Conservation (phyloP, 805 yeast genomes). For the Kuraishia hungarica region DNA sequence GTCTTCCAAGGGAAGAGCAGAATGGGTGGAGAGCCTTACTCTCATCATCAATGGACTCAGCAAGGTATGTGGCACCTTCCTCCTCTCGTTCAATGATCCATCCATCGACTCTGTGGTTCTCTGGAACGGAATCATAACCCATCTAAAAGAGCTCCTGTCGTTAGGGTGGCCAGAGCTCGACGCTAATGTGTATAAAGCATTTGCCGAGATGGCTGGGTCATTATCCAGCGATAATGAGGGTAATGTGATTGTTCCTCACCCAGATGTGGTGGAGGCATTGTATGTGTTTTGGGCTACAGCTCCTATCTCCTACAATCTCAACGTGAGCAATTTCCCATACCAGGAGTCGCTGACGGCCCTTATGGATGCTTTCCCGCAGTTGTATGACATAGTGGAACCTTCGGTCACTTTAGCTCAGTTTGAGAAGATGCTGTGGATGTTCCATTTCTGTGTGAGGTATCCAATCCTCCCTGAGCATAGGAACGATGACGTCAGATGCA, state of each 20-base stretch:
- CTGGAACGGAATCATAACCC: constrained; percentile 53
- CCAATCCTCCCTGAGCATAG: constrained; percentile 58
- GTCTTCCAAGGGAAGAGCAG: constrained; percentile 10
- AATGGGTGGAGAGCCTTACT: constrained; percentile 54
- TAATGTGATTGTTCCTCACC: constrained; percentile 3
- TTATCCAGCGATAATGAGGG: constrained; percentile 12
- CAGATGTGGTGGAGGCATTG: constrained; percentile 27
- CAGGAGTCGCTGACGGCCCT: constrained; percentile 55
- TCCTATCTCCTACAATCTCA: constrained; percentile 34
- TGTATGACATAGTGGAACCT: constrained; percentile 29
- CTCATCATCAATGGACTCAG: constrained; percentile 60
- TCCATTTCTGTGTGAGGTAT: constrained; percentile 61
- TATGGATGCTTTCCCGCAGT: constrained; percentile 40
- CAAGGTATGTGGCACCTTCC: constrained; percentile 47
- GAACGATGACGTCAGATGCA: constrained; percentile 45
- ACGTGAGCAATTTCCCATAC: constrained; percentile 25
- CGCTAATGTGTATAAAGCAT: constrained; percentile 43
- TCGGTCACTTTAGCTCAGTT: constrained; percentile 27
- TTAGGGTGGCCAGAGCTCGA: constrained; percentile 42
- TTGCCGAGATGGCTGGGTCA: constrained; percentile 35
- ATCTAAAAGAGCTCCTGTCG: constrained; percentile 31
- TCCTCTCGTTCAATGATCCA: constrained; percentile 24
- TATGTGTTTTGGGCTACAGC: constrained; percentile 44
- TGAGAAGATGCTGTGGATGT: constrained; percentile 43
- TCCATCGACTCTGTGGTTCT: constrained; percentile 14